phyloP scores from a whole-genome alignment of 2,329 filamentous ascomycete genomes.

The Fusarium fujikuroi region DNA sequence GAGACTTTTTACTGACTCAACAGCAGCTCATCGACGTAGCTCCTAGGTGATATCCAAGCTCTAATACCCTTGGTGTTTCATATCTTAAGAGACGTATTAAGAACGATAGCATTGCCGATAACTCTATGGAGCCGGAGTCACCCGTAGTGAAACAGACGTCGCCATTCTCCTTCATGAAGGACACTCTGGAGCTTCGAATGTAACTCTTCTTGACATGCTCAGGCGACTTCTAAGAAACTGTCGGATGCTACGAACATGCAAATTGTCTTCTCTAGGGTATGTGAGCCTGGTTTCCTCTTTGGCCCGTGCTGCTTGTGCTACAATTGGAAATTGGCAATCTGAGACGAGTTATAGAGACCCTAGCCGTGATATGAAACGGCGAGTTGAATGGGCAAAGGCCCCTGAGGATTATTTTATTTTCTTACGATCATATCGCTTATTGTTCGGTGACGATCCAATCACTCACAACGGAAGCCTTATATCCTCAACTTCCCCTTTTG shows the following conservation, averaged over 20 bases:
- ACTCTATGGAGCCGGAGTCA: constrained; percentile 24
- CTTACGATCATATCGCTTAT: constrained; percentile 1
- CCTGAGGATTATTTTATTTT: constrained; percentile 20
- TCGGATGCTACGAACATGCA: background rate
- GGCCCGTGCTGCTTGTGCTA: constrained; percentile 20
- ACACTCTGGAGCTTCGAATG: constrained; percentile 3
- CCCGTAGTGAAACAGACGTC: constrained; percentile 14
- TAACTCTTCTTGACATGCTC: constrained; percentile 13
- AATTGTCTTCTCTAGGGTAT: constrained; percentile 15
- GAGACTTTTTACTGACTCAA: constrained; percentile 3
- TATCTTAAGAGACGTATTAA: constrained; percentile 23
- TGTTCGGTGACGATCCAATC: constrained; percentile 2
- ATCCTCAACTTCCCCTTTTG: constrained; percentile 10
- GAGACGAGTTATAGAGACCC: constrained; percentile 38
- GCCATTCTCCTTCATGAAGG: constrained; percentile 8
- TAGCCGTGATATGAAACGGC: constrained; percentile 38
- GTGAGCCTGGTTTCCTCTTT: constrained; percentile 1
- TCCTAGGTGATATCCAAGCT: background rate
- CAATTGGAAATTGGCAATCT: constrained; percentile 44
- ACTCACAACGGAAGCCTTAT: background rate
- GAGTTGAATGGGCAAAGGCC: constrained; percentile 22
- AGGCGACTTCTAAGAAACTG: constrained; percentile 1
- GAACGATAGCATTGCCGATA: constrained; percentile 35
- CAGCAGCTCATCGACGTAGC: constrained; percentile 1
- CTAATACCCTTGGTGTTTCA: constrained; percentile 27